Base-by-base conservation (phyloP, 257 asterid species). In the Coffea canephora region DNA sequence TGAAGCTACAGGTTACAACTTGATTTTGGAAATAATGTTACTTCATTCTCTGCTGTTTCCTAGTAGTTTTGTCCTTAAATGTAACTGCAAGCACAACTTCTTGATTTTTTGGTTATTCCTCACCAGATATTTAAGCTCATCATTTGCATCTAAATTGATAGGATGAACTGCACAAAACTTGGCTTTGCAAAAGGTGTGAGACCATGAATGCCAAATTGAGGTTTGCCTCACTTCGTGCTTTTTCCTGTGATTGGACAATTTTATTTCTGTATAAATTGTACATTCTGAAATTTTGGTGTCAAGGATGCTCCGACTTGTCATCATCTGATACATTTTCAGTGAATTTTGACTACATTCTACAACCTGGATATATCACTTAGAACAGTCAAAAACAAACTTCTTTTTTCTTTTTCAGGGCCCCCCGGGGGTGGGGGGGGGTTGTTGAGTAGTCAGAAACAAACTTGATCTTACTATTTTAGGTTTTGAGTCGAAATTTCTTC, bases 181-280 rank as follows among this genome's bases (percentile, higher is more conserved):
- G 99, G 99, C 89, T 95, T 75, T 91, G 97, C 94, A 93, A 93
- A 88, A 90, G 98, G 88, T 92, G 99, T 78, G 98, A 95, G 87
- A 95, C 98, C 84, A 95, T 95, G 99, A 94, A 88, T 87, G 99
- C 99, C 52, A 95, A 95, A 91, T 85, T 95, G 82, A 92, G 99
- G 99, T 95, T 78, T 66, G 91, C 78, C 54, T 78, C 81, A 77
- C 76, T 54, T 45, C 71, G 36, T 67, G 81, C 79, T 77, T 79
- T 61, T 79, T 79, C 78, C 75, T 75, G 79, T 84, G 78, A 43
- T 76, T 52, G 55, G 36, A 39, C 5, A 39, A 39, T 39, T 39
- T 39, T 39, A 39, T 39, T 39, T 39, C 43, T 39, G 46, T 49
- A 4, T 1, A 68, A 4, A 46, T 77, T 3, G 14, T 23, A 19